Conservation (phyloP, 2,329 filamentous ascomycete genomes). For the Cladosporium sp. region DNA sequence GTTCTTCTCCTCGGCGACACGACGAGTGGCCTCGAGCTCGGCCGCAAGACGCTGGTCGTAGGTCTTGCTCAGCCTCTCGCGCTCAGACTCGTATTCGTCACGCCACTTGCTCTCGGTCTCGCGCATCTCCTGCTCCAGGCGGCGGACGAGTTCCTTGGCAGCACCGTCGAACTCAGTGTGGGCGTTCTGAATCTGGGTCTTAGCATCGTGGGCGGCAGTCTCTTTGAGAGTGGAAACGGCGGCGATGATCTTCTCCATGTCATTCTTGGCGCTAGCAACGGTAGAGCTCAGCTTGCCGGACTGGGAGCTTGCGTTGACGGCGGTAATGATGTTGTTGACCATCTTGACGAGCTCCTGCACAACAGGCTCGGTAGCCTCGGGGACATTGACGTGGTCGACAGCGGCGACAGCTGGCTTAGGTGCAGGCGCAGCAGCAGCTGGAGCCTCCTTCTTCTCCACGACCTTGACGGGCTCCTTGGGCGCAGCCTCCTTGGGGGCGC, state of each 20-base stretch:
- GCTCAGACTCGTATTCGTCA: conserved; percentile 82
- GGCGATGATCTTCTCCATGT: conserved; percentile 70
- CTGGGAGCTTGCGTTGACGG: conserved; percentile 82
- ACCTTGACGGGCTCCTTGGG: conserved; percentile 24
- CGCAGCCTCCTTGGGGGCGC: conserved; percentile 15
- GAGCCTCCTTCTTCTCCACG: conserved; percentile 26
- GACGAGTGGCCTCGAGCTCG: conserved; percentile 72
- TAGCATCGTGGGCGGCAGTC: conserved; percentile 64
- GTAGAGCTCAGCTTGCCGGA: conserved; percentile 72
- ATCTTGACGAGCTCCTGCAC: conserved; percentile 93
- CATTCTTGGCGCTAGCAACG: conserved; percentile 79
- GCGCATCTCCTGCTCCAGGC: conserved; percentile 79
- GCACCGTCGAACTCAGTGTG: conserved; percentile 80
- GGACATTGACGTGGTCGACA: conserved; percentile 73
- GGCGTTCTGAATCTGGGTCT: conserved; percentile 66
- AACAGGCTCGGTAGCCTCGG: conserved; percentile 75
- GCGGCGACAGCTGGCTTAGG: conserved; percentile 35
- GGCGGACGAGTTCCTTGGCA: conserved; percentile 78
- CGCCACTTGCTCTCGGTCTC: conserved; percentile 79
- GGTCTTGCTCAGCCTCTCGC: conserved; percentile 68
- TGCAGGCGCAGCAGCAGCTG: conserved; percentile 40
- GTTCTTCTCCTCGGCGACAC: conserved; percentile 76
- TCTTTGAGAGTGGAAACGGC: conserved; percentile 73
- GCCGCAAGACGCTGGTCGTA: conserved; percentile 78
- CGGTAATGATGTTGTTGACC: conserved; percentile 91